Conservation (phyloP, 805 yeast species). For the Lachancea fermentati region DNA sequence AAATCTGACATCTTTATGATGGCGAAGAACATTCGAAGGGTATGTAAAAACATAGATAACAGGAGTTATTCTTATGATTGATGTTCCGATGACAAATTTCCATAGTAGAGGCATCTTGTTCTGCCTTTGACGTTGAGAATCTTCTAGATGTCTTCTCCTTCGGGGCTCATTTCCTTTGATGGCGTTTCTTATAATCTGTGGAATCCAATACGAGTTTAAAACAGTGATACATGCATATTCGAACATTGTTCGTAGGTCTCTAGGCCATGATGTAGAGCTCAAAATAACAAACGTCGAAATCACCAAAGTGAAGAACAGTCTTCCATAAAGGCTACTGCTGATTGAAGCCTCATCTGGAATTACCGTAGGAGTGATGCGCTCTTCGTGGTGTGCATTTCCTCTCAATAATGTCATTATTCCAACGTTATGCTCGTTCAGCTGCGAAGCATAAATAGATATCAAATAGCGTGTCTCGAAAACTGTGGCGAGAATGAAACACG, state of each 20-base stretch:
- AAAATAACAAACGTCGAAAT: conserved; percentile 51
- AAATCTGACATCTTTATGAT: conserved; percentile 53
- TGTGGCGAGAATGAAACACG: conserved; percentile 63
- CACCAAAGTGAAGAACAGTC: conserved; percentile 51
- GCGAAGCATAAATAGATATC: conserved; percentile 61
- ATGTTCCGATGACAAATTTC: conserved; percentile 69
- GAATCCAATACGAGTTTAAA: conserved; percentile 76
- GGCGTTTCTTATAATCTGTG: conserved; percentile 74
- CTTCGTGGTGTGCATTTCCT: conserved; percentile 36
- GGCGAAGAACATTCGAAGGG: conserved; percentile 59
- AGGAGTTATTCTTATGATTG: conserved; percentile 59
- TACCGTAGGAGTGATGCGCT: conserved; percentile 23
- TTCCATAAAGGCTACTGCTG: conserved; percentile 50
- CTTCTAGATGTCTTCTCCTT: conserved; percentile 16
- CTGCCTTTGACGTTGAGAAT: conserved; percentile 13
- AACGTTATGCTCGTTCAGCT: conserved; percentile 65
- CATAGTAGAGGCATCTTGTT: conserved; percentile 57
- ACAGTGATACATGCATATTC: conserved; percentile 50
- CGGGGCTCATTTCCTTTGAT: conserved; percentile 27
- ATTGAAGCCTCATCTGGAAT: conserved; percentile 49
- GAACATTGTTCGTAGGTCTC: conserved; percentile 43
- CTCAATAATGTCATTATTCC: conserved; percentile 60
- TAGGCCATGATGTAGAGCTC: conserved; percentile 61
- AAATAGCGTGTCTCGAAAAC: conserved; percentile 73
- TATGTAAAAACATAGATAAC: conserved; percentile 52